Base-by-base conservation (phyloP, 441 rosid genomes). In the Arabidopsis hybrid region DNA sequence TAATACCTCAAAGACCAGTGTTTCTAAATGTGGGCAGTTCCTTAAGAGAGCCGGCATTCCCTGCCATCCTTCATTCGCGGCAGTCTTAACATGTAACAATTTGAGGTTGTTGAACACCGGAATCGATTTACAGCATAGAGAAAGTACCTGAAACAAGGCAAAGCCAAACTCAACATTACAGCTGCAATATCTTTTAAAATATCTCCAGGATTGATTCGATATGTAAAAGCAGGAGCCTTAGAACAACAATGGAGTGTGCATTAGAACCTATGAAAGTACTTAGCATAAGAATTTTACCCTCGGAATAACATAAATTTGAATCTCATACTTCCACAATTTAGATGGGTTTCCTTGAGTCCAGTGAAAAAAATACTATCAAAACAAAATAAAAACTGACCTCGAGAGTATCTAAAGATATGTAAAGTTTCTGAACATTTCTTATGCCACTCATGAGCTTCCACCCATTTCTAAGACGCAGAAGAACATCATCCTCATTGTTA, bases 41-140 rank as follows among this genome's bases (percentile, higher is more conserved):
- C 31, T 35, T 4, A 58, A 29, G 2, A 36, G 64, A 36, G 0
- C 32, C 2, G 64, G 31, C 46, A 36, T 10, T 38, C 32, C 64
- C 5, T 36, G 64, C 64, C 64, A 59, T 38, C 64, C 64, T 10
- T n/a, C 31, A 14, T 0, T n/a, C 29, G 2, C 1, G 4, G 8
- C 3, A 6, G 46, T 38, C 9, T 0, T 8, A 14, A 59, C 11
- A 59, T 2, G 7, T 18, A 59, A 9, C 0, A 9, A 2, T 11
- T 16, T 59, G 46, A 59, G 46, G 46, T 59, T 36, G 1, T 59
- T 59, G 32, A 52, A 52, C 34, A 52, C 57, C 6, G 14, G 57
- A 34, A 26, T 21, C 4, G 57, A 52, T 5, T 26, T 6, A 52
- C 14, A 11, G 8, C 35, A 52, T 2, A 10, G 35, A 26, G n/a